These are phyloP conservation scores for Gliomastix tumulicola DNA, from an alignment of 2,329 filamentous ascomycete genomes.

Conservation along the genomic window DNA sequence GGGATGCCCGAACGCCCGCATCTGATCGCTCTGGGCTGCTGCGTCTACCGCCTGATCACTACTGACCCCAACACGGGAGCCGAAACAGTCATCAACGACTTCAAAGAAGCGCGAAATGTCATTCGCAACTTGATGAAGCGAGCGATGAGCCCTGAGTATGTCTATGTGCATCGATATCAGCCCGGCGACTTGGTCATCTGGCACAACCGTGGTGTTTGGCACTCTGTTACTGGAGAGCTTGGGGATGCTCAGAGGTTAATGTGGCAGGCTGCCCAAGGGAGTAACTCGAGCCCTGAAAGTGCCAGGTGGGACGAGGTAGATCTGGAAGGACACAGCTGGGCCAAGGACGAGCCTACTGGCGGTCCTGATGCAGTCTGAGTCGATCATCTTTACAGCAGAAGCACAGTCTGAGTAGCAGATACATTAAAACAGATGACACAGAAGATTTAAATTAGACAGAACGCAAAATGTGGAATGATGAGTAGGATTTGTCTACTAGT, in stretches of 20 bases:
- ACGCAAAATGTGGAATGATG: too few species aligned
- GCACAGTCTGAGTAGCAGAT: too few species aligned
- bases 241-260: too few species aligned
- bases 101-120: too few species aligned
- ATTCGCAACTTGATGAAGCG: background rate
- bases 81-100: too few species aligned
- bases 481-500: too few species aligned
- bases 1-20: background rate
- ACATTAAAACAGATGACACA: too few species aligned
- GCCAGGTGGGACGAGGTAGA: background rate
- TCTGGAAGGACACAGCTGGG: too few species aligned
- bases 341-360: too few species aligned
- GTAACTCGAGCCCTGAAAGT: background rate
- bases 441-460: too few species aligned
- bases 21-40: background rate
- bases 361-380: too few species aligned
- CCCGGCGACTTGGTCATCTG: background rate
- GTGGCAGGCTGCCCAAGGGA: background rate
- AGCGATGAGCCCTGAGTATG: background rate
- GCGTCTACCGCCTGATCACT: background rate
- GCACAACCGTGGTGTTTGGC: background rate
- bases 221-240: background rate
- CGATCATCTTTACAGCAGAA: too few species aligned
- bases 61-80: background rate
- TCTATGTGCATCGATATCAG: background rate